Evolutionary conservation across 345 rosid species (phyloP), one percentile per base, ranked within the genome.

Genomic region (Eucalyptus lansdowneana): DNA sequence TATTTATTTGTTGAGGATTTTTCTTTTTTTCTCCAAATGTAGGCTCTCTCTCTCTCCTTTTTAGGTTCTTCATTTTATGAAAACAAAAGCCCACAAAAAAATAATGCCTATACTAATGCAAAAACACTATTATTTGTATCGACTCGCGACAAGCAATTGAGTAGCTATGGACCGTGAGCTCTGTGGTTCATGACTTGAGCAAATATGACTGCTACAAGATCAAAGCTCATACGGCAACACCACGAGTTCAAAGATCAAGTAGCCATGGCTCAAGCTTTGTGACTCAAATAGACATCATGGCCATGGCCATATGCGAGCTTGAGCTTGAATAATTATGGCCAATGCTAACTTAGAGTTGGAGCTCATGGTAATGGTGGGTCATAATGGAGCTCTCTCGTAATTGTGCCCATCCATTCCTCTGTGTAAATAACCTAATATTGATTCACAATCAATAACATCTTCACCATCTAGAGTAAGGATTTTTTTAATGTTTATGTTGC

Each of bases 311-410:
- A 1, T 24, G 0, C 12, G 6, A 56, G 62, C 62, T 56, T 56
- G 13, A 56, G 62, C 62, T 56, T 56, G 62, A 24, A 56, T 56
- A 24, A 13, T 13, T 13, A 17, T 91, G 4, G 60, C 15, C 15
- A 88, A 50, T 69, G 86, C 80, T 9, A 69, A 22, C 80, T 69
- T 69, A 15, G 80, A 31, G 80, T 34, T 17, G 80, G 80, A 34
- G 80, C 42, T 69, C 24, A 37, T 5, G 44, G 80, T 34, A 31
- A 34, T 34, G 25, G 22, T 22, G 2, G 60, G 25, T 37, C 24
- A 4, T 92, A 34, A 95, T 97, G 94, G 93, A 91, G 80, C 45
- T 87, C 12, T 92, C 94, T 1, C 25, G 6, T 40, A 69, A 69
- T 69, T 34, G 80, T 34, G 37, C 31, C 37, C 1, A 42, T 12